phyloP scores from a whole-genome alignment of 2,329 filamentous ascomycete species.

The Aureobasidium sp. region DNA sequence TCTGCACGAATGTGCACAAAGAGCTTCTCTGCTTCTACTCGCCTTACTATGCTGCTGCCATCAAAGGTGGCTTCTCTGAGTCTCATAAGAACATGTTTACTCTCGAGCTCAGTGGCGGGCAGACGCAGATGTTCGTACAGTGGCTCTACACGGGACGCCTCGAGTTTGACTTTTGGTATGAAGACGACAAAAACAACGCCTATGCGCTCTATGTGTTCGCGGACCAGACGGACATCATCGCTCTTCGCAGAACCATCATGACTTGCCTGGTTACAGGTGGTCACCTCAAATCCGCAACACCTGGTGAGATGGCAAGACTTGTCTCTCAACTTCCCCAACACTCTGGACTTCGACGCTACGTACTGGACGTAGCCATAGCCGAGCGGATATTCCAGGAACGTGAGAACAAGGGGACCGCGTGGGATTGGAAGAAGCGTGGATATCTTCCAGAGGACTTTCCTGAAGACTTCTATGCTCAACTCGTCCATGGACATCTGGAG shows the following conservation, averaged over 20 bases:
- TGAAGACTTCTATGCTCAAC: neutral
- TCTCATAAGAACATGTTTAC: neutral
- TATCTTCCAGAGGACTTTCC: neutral
- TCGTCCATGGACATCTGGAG: neutral
- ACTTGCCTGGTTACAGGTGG: neutral
- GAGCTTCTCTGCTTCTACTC: slow-evolving; percentile 7
- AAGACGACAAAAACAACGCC: neutral
- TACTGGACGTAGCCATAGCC: neutral
- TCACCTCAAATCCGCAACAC: no score
- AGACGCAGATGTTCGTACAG: neutral
- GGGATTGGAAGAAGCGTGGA: neutral
- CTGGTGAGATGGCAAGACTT: neutral
- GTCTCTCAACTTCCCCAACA: neutral
- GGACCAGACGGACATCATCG: neutral
- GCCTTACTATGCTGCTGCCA: neutral
- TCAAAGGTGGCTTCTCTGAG: neutral
- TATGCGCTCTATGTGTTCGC: neutral
- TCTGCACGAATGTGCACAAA: neutral
- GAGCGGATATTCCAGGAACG: no score
- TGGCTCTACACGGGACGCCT: neutral
- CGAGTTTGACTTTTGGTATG: neutral
- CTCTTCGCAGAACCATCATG: neutral
- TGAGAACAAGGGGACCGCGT: neutral
- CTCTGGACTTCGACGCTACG: neutral
- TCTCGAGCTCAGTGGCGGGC: neutral